Conservation (phyloP, 129 eudicot species). For the Cynara cardunculus region DNA sequence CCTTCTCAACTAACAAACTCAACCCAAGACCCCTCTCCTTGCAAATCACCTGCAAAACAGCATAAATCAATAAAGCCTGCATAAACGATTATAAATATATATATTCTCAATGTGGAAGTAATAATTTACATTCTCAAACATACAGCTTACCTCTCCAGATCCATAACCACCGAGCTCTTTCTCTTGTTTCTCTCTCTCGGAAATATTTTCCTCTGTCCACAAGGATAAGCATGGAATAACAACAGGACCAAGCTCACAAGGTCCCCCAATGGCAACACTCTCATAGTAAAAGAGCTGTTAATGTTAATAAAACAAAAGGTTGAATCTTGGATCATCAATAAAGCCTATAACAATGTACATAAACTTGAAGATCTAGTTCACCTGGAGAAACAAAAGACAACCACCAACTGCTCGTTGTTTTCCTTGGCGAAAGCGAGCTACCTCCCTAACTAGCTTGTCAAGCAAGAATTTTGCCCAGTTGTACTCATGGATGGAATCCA, state of each 20-base stretch:
- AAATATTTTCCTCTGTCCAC: slow-evolving; percentile 79
- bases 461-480: slow-evolving; percentile 86
- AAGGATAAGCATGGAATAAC: slow-evolving; percentile 59
- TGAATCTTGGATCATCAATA: background rate
- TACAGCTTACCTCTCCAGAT: slow-evolving; percentile 60
- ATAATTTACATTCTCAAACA: background rate
- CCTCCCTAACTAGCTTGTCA: slow-evolving; percentile 85
- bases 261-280: slow-evolving; percentile 71
- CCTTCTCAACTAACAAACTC: slow-evolving; percentile 37
- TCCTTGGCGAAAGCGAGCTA: slow-evolving; percentile 76
- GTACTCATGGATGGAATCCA: slow-evolving; percentile 70
- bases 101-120: background rate
- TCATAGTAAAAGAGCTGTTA: slow-evolving; percentile 74
- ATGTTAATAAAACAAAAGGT: background rate
- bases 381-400: slow-evolving; percentile 86
- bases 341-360: background rate
- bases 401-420: slow-evolving; percentile 93
- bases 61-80: slow-evolving; percentile 1
- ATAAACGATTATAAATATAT: background rate
- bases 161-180: slow-evolving; percentile 82
- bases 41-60: slow-evolving; percentile 58
- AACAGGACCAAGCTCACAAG: slow-evolving; percentile 49
- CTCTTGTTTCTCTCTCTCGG: slow-evolving; percentile 79
- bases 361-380: slow-evolving; percentile 20
- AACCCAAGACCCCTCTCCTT: slow-evolving; percentile 71